Base-by-base conservation (phyloP, 2,329 filamentous ascomycete genomes). In the Parasarocladium wereldwijsianum region DNA sequence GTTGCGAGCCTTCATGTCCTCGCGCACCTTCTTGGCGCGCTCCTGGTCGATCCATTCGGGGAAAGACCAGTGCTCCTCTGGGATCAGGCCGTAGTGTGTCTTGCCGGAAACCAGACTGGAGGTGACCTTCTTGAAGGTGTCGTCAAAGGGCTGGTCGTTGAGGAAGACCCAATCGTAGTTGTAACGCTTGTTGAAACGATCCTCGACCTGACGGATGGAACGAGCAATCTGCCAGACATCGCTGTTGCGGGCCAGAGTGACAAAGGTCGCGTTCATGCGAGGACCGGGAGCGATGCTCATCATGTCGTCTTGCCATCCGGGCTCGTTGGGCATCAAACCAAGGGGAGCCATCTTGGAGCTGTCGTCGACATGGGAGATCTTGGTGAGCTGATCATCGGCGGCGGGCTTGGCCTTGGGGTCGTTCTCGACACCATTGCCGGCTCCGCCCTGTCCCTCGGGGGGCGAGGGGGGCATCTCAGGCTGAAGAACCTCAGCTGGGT, bases 91-190 rank as follows among this genome's bases (percentile, higher is more conserved):
- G 51, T 94, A 98, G 52, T 81, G 72, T 26, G 90, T 86, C 43
- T 73, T 93, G 34, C 90, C 90, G 9, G 87, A 96, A n/a, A 92
- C 80, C 21, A 98, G 69, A 2, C 84, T 76, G 4, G 70, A 69
- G 4, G 90, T 98, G 40, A 96, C 67, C 55, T 84, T 87, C 57
- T 86, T 96, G 67, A 98, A 98, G 8, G 74, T 76, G 3, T 82
- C 80, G 49, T 93, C 81, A 47, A 98, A 98, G 1, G 85, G 82
- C 52, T 86, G 74, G 51, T 98, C 90, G 57, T 98, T 98, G 37
- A 98, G 64, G 61, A 98, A 98, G 31, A 98, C 87, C 92, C 92
- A 98, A 52, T 96, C 87, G 58, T 98, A 98, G 62, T 93, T 77
- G 63, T 81, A 96, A 46, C 87, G 81, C 46, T 76, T 74, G 62